Conservation (phyloP, 2,329 filamentous ascomycete species). For the Fusarium euwallaceae region DNA sequence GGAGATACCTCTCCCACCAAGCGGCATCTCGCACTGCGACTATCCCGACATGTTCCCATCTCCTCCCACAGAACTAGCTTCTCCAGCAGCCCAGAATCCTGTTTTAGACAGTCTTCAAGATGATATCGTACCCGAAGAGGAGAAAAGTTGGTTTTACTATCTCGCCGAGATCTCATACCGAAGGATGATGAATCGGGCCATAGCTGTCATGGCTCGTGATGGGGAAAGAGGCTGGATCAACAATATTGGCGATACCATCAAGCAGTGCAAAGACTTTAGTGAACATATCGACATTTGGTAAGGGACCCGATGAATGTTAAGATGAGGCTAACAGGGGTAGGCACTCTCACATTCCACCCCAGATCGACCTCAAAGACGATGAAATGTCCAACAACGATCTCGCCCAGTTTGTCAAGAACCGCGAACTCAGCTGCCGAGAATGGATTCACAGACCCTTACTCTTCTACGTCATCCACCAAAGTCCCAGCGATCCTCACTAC, state of each 20-base stretch:
- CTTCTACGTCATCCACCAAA: background rate
- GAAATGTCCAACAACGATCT: background rate
- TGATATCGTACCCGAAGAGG: conserved; percentile 33
- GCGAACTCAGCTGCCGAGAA: background rate
- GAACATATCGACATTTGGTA: background rate
- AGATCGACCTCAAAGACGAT: background rate
- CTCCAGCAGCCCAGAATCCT: background rate
- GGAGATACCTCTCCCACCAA: conserved; percentile 54
- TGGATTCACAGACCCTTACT: background rate
- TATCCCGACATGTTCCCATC: conserved; percentile 51
- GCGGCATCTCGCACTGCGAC: conserved; percentile 51
- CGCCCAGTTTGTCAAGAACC: background rate
- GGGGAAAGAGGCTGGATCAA: background rate
- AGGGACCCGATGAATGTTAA: background rate
- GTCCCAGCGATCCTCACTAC: background rate
- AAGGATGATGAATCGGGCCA: conserved; percentile 57
- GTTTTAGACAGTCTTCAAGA: background rate
- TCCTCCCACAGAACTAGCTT: conserved; percentile 31
- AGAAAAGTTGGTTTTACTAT: conserved; percentile 60
- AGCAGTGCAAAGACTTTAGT: background rate
- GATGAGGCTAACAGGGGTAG: background rate
- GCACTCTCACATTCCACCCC: background rate
- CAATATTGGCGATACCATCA: background rate
- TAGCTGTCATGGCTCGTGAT: conserved; percentile 47
- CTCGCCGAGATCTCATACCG: conserved; percentile 58